Conservation (phyloP, 1,139 yeast species). For the Hemisphaericaspora subhashii region DNA sequence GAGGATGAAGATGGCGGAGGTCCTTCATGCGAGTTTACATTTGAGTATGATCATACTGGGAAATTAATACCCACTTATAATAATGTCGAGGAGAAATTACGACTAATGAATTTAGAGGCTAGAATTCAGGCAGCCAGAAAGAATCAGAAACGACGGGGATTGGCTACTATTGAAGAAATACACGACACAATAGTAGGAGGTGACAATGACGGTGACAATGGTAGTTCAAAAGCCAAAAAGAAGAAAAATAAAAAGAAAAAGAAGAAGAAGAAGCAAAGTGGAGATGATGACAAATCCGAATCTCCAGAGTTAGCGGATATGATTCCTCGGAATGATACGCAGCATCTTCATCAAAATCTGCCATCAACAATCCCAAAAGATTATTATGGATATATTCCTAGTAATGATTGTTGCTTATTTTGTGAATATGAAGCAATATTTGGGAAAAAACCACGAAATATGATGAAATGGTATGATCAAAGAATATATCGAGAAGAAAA, state of each 20-base stretch:
- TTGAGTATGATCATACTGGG: slow-evolving; percentile 46
- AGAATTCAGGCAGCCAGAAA: slow-evolving; percentile 6
- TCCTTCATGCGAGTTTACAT: slow-evolving; percentile 46
- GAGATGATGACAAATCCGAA: background rate
- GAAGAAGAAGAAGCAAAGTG: slow-evolving; percentile 15
- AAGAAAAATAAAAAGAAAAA: slow-evolving; percentile 23
- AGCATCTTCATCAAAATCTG: slow-evolving; percentile 5
- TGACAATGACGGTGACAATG: slow-evolving; percentile 6
- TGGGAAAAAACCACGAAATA: slow-evolving; percentile 22
- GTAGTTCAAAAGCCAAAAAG: slow-evolving; percentile 17
- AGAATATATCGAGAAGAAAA: slow-evolving; percentile 35
- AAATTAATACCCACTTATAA: slow-evolving; percentile 43
- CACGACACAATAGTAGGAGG: slow-evolving; percentile 14
- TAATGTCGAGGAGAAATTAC: slow-evolving; percentile 41
- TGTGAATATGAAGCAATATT: slow-evolving; percentile 59
- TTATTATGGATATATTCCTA: slow-evolving; percentile 15
- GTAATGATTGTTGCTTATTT: slow-evolving; percentile 43
- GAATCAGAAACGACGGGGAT: slow-evolving; percentile 1
- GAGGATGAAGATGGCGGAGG: slow-evolving; percentile 26
- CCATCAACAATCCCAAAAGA: slow-evolving; percentile 10
- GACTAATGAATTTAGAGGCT: slow-evolving; percentile 25
- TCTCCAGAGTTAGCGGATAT: background rate
- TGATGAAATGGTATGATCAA: slow-evolving; percentile 28
- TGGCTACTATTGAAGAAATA: slow-evolving; percentile 6
- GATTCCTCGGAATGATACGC: background rate